Base-by-base conservation (phyloP, 2,329 filamentous ascomycete genomes). In the Alternaria brassicicola region DNA sequence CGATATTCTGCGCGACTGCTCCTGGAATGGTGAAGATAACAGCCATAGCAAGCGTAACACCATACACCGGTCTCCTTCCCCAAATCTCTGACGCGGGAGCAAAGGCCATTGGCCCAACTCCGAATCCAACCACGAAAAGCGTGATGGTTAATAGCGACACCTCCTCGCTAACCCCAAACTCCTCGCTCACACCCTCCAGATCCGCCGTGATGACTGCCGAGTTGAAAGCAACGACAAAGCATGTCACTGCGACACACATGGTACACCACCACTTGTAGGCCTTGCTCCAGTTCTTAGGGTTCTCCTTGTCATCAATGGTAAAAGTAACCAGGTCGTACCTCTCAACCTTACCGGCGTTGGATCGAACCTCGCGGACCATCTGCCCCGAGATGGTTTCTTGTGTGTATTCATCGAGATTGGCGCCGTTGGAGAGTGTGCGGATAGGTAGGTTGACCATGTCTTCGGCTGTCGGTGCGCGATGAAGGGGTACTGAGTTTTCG, bases 211-310 rank as follows among this genome's bases (percentile, higher is more conserved):
- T 88, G 64, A 96, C 88, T 50, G 88, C 87, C 47, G 88, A 92
- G 66, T 82, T 79, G 65, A 82, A 79, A 1, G 80, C 80, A 4
- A 82, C 68, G 17, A 78, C 78, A 57, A 82, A 82, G 64, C 80
- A 82, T 1, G 80, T 81, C 0, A 80, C 30, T 0, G 92, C 90
- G 0, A 96, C 91, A 15, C 92, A 87, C 89, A 96, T 92, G 23
- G 92, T 97, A 71, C 86, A 89, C 68, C 71, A 79, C 91, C 91
- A 94, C 78, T 93, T 95, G 76, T 81, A 89, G 1, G 78, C 80
- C 76, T 92, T 92, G 55, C 84, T 86, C 90, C 90, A 95, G 76
- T 94, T 95, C 82, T 94, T 94, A 0, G 92, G 91, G 70, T 94
- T 94, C 63, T 88, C 89, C 0, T 86, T 85, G 73, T 95, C 91